Evolutionary conservation across 805 yeast genomes (phyloP), one percentile per base, ranked within the genome.

Genomic region (Myxozyma neglecta): DNA sequence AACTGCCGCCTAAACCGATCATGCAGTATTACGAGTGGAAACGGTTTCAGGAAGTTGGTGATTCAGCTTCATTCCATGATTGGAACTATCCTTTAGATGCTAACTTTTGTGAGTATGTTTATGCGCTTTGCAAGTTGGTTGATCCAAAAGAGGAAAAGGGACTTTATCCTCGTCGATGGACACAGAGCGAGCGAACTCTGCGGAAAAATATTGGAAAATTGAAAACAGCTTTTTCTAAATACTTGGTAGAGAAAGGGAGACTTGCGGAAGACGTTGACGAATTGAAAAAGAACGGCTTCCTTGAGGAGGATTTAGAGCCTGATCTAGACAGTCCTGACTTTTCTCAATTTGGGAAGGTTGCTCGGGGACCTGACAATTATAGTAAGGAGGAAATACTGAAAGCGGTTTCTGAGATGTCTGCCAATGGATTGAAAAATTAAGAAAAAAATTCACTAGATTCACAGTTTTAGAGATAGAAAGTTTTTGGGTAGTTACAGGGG

Each of bases 41-140:
- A 32, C 73, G 81, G 37, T 71, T 78, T 11, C 74, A 72, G 14
- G 66, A 57, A 6, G 78, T 80, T 60, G 89, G 88, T 6, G 75
- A 76, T 13, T 83, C 81, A 16, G 72, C 78, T 34, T 67, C 71
- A 1, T 83, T 80, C 72, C 90, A 86, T 69, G 81, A 79, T 60
- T 70, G 87, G 71, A 75, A 74, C 14, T 79, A 72, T 66, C 89
- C 89, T 10, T 7, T 18, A 10, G 94, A 88, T 67, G 84, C 81
- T 1, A 81, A 81, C 32, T 88, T 85, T 70, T 80, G 83, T 68
- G 80, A 81, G 65, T 55, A 73, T 73, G 49, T 74, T n/a, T 40
- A 20, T 39, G 58, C 39, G 24, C 49, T 60, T 18, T 53, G 59
- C 48, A 35, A 45, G 20, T 53, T 57, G 14, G 60, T 61, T 10